These are phyloP conservation scores for Lycium barbarum DNA, from an alignment of 257 asterid species.

Conservation along the genomic window DNA sequence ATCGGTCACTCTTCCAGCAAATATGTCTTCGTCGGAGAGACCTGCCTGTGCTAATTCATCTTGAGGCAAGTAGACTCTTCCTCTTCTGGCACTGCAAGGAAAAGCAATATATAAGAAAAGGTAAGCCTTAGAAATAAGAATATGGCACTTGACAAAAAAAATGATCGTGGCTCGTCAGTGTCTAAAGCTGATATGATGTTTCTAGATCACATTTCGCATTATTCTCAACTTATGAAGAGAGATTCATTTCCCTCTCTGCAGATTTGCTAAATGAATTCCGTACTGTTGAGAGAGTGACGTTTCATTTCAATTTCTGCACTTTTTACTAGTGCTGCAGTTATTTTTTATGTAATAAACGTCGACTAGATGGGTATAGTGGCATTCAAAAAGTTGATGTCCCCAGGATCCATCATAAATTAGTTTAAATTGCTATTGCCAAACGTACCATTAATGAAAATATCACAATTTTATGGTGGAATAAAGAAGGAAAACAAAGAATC, in stretches of 20 bases:
- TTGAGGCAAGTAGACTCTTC: conserved; percentile 92
- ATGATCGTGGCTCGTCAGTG: background rate
- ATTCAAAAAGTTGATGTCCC: background rate
- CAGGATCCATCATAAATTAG: no score
- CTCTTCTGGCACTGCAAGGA: conserved; percentile 80
- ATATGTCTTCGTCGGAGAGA: conserved; percentile 82
- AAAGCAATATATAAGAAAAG: conserved; percentile 2
- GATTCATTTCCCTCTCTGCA: background rate
- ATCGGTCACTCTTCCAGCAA: conserved; percentile 83
- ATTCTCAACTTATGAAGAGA: background rate
- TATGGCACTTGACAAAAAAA: background rate
- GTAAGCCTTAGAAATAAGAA: background rate
- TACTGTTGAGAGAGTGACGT: background rate
- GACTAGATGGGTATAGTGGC: background rate
- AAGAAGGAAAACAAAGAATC: background rate
- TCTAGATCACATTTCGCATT: background rate
- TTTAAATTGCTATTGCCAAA: background rate
- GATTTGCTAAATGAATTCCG: background rate
- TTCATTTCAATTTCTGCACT: background rate
- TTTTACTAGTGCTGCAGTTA: background rate
- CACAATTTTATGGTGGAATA: background rate
- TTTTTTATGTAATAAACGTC: background rate
- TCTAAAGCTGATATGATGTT: background rate
- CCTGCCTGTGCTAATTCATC: conserved; percentile 96
- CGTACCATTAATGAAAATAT: background rate